Percentiles rank a stretch among this genome's conserved stretches.
Conservation (phyloP, 179 eudicot species). For the Nepenthes alata region DNA sequence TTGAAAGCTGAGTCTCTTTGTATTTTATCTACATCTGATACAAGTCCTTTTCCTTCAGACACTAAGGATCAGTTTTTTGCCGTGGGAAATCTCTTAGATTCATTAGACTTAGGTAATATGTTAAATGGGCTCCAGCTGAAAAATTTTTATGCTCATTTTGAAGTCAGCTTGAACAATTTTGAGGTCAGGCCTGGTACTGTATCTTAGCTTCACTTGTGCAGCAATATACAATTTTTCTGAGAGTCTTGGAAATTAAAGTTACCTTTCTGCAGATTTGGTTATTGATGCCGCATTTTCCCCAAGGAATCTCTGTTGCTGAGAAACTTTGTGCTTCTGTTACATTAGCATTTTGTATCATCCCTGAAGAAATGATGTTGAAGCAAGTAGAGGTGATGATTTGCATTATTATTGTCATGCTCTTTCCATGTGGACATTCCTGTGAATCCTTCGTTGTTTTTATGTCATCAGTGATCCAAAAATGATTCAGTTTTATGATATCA, state of each 20-base stretch:
- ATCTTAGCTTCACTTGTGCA: not conserved
- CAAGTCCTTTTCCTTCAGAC: conserved; percentile 19
- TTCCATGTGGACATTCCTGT: not conserved
- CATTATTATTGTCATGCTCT: not conserved
- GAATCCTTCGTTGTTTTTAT: no score
- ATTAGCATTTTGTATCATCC: conserved; percentile 53
- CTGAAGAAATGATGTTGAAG: conserved; percentile 47
- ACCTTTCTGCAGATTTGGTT: conserved; percentile 38
- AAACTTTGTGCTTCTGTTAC: conserved; percentile 41
- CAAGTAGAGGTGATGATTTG: conserved; percentile 42
- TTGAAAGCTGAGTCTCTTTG: conserved; percentile 35
- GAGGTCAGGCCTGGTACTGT: conserved; percentile 35
- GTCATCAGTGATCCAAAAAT: no score
- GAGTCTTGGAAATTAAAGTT: conserved; percentile 2
- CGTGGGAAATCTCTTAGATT: conserved; percentile 9
- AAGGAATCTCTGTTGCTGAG: conserved; percentile 40
- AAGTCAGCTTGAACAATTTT: conserved; percentile 41
- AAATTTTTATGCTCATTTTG: conserved; percentile 55
- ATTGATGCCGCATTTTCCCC: conserved; percentile 26
- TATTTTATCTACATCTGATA: conserved; percentile 29
- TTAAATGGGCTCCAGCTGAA: conserved; percentile 22
- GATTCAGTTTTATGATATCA: no score
- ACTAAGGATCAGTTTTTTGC: conserved; percentile 13
- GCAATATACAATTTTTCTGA: not conserved
- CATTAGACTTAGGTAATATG: conserved; percentile 16